These are phyloP conservation scores for Blastobotrys americana DNA, from an alignment of 805 yeast species.

Conservation along the genomic window DNA sequence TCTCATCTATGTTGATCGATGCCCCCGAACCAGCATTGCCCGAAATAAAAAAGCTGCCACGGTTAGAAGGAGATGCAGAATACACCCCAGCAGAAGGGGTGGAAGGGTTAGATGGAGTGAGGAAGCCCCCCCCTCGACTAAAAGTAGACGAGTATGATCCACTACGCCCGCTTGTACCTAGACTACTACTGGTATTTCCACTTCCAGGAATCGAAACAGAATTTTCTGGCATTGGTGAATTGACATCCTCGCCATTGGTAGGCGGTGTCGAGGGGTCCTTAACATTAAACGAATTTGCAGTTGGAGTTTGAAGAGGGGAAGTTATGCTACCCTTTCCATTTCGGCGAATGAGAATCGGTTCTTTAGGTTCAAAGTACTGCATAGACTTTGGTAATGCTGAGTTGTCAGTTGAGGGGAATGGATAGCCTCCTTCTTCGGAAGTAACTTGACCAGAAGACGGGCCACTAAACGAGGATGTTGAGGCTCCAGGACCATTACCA, in stretches of 20 bases:
- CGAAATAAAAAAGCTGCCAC: conserved; percentile 21
- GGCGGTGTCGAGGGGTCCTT: conserved; percentile 3
- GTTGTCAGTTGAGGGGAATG: conserved; percentile 20
- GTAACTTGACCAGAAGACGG: conserved; percentile 29
- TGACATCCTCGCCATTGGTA: background rate
- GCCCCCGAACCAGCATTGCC: conserved; percentile 22
- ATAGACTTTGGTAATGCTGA: conserved; percentile 55
- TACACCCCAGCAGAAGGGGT: conserved; percentile 23
- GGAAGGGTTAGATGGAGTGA: conserved; percentile 16
- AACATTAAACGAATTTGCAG: conserved; percentile 9
- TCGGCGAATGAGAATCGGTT: conserved; percentile 59
- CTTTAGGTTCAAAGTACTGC: conserved; percentile 63
- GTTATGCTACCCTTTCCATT: conserved; percentile 36
- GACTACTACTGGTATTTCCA: background rate
- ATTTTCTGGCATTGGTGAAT: no score
- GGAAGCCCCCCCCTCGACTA: conserved; percentile 2
- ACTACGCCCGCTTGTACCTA: no score
- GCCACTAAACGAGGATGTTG: background rate
- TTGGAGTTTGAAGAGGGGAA: conserved; percentile 16
- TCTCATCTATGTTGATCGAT: conserved; percentile 63
- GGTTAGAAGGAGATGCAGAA: conserved; percentile 6
- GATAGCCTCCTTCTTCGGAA: conserved; percentile 33
- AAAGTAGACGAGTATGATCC: background rate
- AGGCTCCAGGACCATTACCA: background rate
- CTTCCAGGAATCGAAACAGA: background rate